These are phyloP conservation scores for Fraxinus angustifolia DNA, from an alignment of 305 asterid genomes.

Conservation along the genomic window DNA sequence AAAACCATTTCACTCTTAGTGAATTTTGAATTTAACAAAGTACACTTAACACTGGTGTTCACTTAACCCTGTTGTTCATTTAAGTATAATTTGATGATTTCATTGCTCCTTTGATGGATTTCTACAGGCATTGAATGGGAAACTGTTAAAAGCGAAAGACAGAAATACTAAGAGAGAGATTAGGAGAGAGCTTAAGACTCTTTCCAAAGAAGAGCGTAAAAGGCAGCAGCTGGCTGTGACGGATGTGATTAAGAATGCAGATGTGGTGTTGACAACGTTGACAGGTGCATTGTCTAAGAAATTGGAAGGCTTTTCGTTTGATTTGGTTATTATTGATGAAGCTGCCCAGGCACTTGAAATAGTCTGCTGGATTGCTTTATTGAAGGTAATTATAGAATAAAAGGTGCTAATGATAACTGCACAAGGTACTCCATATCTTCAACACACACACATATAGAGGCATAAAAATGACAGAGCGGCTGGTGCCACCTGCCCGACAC, in stretches of 20 bases:
- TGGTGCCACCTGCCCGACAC: neutral
- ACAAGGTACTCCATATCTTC: neutral
- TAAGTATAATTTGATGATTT: neutral
- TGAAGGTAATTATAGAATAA: slow-evolving; percentile 58
- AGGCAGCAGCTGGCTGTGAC: slow-evolving; percentile 98
- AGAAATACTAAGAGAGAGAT: slow-evolving; percentile 80
- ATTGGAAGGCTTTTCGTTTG: slow-evolving; percentile 71
- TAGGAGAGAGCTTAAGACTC: slow-evolving; percentile 76
- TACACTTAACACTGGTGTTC: neutral
- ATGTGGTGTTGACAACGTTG: slow-evolving; percentile 82
- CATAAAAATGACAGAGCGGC: neutral
- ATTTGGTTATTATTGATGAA: slow-evolving; percentile 92
- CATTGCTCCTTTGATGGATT: slow-evolving; percentile 6
- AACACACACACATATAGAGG: neutral
- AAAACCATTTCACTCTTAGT: neutral
- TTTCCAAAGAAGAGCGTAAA: slow-evolving; percentile 88
- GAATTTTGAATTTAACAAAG: neutral
- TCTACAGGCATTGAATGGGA: slow-evolving; percentile 74
- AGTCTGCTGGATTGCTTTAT: slow-evolving; percentile 96
- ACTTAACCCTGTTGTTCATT: neutral
- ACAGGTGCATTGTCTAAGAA: slow-evolving; percentile 81
- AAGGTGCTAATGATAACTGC: slow-evolving; percentile 11
- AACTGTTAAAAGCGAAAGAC: slow-evolving; percentile 88
- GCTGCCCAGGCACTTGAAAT: slow-evolving; percentile 99
- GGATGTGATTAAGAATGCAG: slow-evolving; percentile 83